Conservation (phyloP, 345 rosid species). For the Eucalyptus globulus region DNA sequence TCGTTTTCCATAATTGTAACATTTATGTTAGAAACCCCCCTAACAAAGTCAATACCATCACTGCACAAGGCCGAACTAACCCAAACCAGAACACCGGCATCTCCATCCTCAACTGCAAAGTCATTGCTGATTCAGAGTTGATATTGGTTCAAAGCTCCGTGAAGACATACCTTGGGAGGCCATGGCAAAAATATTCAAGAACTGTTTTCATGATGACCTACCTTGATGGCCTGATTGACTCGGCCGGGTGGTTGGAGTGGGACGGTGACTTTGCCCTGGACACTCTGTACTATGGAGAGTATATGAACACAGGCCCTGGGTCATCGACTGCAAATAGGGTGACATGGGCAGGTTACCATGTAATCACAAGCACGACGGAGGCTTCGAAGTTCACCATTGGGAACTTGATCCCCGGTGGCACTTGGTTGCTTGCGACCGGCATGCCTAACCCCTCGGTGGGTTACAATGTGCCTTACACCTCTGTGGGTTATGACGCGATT, state of each 20-base stretch:
- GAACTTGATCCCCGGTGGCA: slow-evolving; percentile 28
- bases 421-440: slow-evolving; percentile 32
- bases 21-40: slow-evolving; percentile 37
- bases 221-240: slow-evolving; percentile 32
- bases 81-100: slow-evolving; percentile 61
- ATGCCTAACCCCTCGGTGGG: slow-evolving; percentile 32
- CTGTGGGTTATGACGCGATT: background rate
- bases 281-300: slow-evolving; percentile 49
- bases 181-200: slow-evolving; percentile 46
- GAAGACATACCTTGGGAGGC: slow-evolving; percentile 44
- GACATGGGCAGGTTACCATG: slow-evolving; percentile 39
- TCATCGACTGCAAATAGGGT: slow-evolving; percentile 27
- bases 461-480: background rate
- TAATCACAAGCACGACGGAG: slow-evolving; percentile 21
- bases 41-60: slow-evolving; percentile 21
- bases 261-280: slow-evolving; percentile 26
- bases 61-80: slow-evolving; percentile 50
- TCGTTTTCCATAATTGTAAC: slow-evolving; percentile 36
- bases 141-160: slow-evolving; percentile 34
- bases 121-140: slow-evolving; percentile 40
- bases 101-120: slow-evolving; percentile 35
- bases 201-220: slow-evolving; percentile 35
- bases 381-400: slow-evolving; percentile 37
- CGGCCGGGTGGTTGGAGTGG: slow-evolving; percentile 57
- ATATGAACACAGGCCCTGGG: slow-evolving; percentile 40